Conservation (phyloP, 2,329 filamentous ascomycete species). For the Botrytis elliptica region DNA sequence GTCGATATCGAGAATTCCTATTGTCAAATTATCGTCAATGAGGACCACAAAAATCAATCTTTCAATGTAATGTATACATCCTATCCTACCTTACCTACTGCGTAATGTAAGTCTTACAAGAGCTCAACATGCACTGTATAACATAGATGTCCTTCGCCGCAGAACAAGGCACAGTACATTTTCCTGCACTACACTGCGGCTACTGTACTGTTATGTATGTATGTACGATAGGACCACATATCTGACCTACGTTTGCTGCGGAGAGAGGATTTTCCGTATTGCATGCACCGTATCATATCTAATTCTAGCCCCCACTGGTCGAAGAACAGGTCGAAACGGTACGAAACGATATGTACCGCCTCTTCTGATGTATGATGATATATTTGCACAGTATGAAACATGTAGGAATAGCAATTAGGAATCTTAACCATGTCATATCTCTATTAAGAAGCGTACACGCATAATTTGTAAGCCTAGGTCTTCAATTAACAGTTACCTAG, state of each 20-base stretch:
- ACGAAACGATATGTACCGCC: background rate
- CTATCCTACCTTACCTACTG: background rate
- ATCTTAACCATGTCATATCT: background rate
- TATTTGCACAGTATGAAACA: conserved; percentile 3
- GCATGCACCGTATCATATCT: conserved; percentile 9
- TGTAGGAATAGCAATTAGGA: background rate
- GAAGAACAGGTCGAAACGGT: conserved; percentile 1
- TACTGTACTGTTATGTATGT: conserved; percentile 9
- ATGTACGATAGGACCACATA: conserved; percentile 15
- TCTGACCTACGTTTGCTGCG: conserved; percentile 15
- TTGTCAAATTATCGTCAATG: conserved; percentile 13
- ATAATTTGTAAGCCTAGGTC: background rate
- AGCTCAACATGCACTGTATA: background rate
- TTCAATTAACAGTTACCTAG: background rate
- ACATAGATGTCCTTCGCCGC: conserved; percentile 9
- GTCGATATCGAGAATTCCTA: conserved; percentile 9
- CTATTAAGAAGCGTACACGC: background rate
- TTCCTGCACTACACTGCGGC: conserved; percentile 10
- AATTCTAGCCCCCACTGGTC: background rate
- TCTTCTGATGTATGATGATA: conserved; percentile 7
- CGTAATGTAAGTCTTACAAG: background rate
- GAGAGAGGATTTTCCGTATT: conserved; percentile 4
- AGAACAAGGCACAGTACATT: conserved; percentile 15
- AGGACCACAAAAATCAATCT: conserved; percentile 6
- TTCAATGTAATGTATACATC: conserved; percentile 15